Base-by-base conservation (phyloP, 208 protist species). In the Leishmania gerbilli region DNA sequence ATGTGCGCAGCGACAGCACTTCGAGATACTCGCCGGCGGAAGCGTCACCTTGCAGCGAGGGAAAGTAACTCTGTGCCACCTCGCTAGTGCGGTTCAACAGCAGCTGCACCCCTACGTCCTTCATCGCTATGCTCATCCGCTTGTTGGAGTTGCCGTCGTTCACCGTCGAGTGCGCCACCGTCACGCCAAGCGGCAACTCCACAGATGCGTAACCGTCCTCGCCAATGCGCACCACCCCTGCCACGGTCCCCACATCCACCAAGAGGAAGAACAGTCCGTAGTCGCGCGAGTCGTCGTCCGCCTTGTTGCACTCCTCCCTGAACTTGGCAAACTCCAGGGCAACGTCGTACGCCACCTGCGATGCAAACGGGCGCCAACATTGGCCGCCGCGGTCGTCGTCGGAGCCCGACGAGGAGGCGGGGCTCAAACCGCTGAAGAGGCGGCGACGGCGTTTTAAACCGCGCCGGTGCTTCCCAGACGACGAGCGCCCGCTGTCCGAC, bases 111-210 rank as follows among this genome's bases (percentile, higher is more conserved):
- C 76, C 78, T 9, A 94, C 27, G 42, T 87, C 79, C 27, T 88
- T 88, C 42, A 84, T 62, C 11, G 87, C 86, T 5, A 88, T 80
- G 74, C 89, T 95, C 45, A 89, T 62, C 11, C 95, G 89, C 60
- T 87, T 93, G 79, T 91, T 98, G 17, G 95, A 96, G 82, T 95
- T 97, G 64, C 89, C 85, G 71, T 96, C 93, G 78, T 98, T 98
- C 19, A 96, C 76, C 3, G 93, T 95, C 2, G 93, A 93, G 8
- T 87, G 82, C 9, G 91, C 91, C 42, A 92, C 27, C 37, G 84
- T 86, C 24, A 96, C 31, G n/a, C 95, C 95, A 11, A 80, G 65
- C 27, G 93, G 93, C 34, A 97, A 64, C 75, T 93, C 79, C 71
- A 96, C 40, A 24, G 89, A 80, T 8, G 92, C 67, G 82, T 90